Evolutionary conservation across 306 rosid genomes (phyloP).

Genomic region (Cucurbita moschata): DNA sequence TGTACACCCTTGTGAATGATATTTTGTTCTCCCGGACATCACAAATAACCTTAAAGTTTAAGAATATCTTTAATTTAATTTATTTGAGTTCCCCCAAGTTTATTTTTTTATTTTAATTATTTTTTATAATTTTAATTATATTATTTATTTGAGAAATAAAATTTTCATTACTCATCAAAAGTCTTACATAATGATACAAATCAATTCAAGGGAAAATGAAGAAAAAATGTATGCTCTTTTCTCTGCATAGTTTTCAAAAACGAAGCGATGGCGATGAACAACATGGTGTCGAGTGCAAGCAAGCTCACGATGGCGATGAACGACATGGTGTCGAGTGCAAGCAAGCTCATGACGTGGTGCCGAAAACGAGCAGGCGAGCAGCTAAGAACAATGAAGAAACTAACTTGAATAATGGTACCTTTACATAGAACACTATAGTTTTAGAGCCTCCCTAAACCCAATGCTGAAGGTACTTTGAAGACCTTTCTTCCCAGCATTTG

Average conservation of each 20-base stretch:
- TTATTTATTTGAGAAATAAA: no score
- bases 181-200: slow-evolving; percentile 27
- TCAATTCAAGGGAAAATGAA: background rate
- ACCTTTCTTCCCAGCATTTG: slow-evolving; percentile 44
- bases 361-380: background rate
- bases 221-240: background rate
- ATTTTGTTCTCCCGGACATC: no score
- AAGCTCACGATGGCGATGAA: background rate
- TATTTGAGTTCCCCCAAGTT: no score
- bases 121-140: no score
- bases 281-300: background rate
- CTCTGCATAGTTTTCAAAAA: background rate
- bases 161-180: slow-evolving; percentile 33
- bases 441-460: slow-evolving; percentile 52
- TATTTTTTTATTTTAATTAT: no score
- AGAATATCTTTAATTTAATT: no score
- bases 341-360: no score
- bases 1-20: no score
- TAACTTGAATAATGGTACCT: slow-evolving; percentile 1
- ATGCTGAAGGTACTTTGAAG: slow-evolving; percentile 63
- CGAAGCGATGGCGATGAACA: background rate
- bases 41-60: no score
- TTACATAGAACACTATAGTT: slow-evolving; percentile 13
- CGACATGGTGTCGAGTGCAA: background rate
- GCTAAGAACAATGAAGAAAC: background rate